Percentiles rank a stretch among this genome's conserved stretches.
These are phyloP conservation scores for Ballota nigra DNA, from an alignment of 257 asterid genomes.

Conservation along the genomic window DNA sequence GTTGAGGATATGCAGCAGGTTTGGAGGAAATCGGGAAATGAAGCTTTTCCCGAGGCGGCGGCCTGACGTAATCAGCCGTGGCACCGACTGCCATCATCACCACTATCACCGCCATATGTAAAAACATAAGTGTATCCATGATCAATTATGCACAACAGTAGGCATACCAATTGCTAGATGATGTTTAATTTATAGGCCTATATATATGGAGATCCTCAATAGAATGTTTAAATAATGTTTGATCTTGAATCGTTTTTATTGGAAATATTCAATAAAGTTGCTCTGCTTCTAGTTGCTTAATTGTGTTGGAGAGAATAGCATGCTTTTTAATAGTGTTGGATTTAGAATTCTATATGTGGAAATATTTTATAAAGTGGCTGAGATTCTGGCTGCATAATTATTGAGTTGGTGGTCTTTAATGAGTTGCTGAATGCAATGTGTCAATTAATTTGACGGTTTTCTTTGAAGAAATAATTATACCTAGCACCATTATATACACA, in stretches of 20 bases:
- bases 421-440: not conserved
- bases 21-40: slow-evolving; percentile 46
- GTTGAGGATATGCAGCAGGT: slow-evolving; percentile 57
- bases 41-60: slow-evolving; percentile 62
- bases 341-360: not conserved
- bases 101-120: not conserved
- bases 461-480: too few relatives aligned
- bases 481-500: too few relatives aligned
- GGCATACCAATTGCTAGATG: not conserved
- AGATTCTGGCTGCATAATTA: not conserved
- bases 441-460: too few relatives aligned
- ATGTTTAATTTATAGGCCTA: not conserved
- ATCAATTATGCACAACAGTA: not conserved
- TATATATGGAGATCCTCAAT: not conserved
- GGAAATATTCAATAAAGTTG: not conserved
- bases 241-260: not conserved
- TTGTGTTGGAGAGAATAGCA: not conserved
- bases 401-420: not conserved
- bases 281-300: not conserved
- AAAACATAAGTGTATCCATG: slow-evolving; percentile 27
- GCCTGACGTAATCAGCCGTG: slow-evolving; percentile 53
- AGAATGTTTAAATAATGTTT: not conserved
- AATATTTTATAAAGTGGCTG: not conserved
- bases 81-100: slow-evolving; percentile 13
- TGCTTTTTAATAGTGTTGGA: not conserved